Conservation (phyloP, 2,329 filamentous ascomycete species). For the Grosmannia huntii region DNA sequence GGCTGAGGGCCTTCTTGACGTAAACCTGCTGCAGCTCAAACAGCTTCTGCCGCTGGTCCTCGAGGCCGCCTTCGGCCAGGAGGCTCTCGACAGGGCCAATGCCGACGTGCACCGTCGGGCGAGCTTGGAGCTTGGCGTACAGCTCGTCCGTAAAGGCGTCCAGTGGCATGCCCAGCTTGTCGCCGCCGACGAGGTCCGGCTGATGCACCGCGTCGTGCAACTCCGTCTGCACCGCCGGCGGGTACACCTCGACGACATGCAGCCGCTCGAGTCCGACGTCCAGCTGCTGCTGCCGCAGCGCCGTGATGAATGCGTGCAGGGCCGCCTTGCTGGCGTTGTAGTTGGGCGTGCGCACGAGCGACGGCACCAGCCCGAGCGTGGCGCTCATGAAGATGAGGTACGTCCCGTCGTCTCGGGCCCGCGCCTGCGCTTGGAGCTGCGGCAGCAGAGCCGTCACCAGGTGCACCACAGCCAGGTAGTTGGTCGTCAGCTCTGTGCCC, state of each 20-base stretch:
- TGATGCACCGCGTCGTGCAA: conserved; percentile 27
- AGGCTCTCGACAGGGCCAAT: conserved; percentile 18
- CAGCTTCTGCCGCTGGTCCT: conserved; percentile 15
- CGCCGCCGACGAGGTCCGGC: conserved; percentile 27
- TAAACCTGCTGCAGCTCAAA: conserved; percentile 14
- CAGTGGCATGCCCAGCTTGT: conserved; percentile 34
- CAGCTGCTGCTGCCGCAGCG: conserved; percentile 30
- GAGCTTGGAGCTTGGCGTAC: conserved; percentile 22
- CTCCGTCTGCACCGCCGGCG: conserved; percentile 28
- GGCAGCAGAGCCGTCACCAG: conserved; percentile 32
- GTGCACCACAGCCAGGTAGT: conserved; percentile 30
- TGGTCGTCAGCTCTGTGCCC: conserved; percentile 27
- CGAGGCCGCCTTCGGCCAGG: conserved; percentile 15
- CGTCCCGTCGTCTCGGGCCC: neutral
- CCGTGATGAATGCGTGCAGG: conserved; percentile 29
- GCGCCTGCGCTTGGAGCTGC: conserved; percentile 19
- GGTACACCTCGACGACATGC: conserved; percentile 30
- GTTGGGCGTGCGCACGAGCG: conserved; percentile 26
- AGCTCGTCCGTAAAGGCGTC: conserved; percentile 27
- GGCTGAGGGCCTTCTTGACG: conserved; percentile 10
- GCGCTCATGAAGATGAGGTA: conserved; percentile 18
- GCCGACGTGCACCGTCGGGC: conserved; percentile 24
- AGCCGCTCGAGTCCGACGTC: conserved; percentile 19
- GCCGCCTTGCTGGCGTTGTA: conserved; percentile 38
- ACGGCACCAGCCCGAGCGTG: conserved; percentile 25